phyloP scores from a whole-genome alignment of 2,329 filamentous ascomycete genomes.

The Dactylellina haptotyla region DNA sequence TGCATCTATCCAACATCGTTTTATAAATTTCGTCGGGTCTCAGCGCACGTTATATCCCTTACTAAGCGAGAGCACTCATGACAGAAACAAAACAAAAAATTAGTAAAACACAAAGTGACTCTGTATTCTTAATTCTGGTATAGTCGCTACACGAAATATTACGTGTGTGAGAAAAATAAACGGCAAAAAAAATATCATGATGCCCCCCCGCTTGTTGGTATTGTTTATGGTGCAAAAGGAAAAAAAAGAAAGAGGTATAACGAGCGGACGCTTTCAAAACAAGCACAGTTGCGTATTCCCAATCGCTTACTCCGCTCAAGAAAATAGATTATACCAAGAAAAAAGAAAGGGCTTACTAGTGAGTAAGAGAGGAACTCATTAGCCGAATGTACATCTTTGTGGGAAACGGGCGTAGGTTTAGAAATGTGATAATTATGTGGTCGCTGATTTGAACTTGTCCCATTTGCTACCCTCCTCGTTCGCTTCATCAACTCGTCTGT shows the following conservation, averaged over 20 bases:
- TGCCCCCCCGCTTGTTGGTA: not conserved
- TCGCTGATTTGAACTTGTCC: conserved; percentile 23
- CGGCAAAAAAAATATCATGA: not conserved
- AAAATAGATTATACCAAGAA: conserved; percentile 1
- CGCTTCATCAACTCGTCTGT: conserved; percentile 43
- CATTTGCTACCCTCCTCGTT: conserved; percentile 34
- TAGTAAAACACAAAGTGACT: not conserved
- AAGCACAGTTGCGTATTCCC: conserved; percentile 2
- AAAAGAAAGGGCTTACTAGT: not conserved
- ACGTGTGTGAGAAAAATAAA: not conserved
- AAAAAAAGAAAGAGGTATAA: not conserved
- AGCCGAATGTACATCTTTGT: conserved; percentile 7
- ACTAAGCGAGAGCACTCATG: not conserved
- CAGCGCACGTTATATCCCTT: conserved; percentile 11
- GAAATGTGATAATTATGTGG: not conserved
- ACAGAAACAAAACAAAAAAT: not conserved
- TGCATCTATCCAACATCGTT: too few relatives aligned
- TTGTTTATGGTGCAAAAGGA: not conserved
- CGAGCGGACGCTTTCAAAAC: conserved; percentile 13
- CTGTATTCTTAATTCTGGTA: not conserved
- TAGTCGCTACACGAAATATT: not conserved
- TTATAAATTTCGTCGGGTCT: conserved; percentile 11
- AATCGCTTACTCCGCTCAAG: conserved; percentile 5
- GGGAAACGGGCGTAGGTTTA: not conserved
- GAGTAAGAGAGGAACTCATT: not conserved